A percentile compares a stretch with the other conserved stretches of the same genome.
These are phyloP conservation scores for Cercophora newfieldiana DNA, from an alignment of 495 filamentous ascomycete genomes.

Conservation along the genomic window DNA sequence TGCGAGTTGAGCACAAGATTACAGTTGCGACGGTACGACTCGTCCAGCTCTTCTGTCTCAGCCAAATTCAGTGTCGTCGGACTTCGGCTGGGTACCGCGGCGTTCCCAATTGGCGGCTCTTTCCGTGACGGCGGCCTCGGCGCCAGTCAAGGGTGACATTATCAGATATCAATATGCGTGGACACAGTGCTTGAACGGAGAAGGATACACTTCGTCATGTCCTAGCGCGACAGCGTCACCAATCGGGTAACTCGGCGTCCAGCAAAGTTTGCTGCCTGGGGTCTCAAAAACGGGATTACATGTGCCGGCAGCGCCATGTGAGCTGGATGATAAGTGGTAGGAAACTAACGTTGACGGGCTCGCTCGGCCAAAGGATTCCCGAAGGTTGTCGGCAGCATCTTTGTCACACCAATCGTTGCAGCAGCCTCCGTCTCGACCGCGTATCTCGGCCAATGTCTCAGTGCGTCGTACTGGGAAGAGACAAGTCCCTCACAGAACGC, in stretches of 20 bases:
- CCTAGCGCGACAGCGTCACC: neutral
- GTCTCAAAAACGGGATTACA: neutral
- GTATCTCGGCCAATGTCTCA: neutral
- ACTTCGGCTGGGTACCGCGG: neutral
- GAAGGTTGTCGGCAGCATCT: neutral
- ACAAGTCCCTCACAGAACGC: neutral
- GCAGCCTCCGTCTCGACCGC: neutral
- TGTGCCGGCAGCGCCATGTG: too few species aligned
- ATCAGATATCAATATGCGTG: neutral
- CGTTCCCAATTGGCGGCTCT: too few species aligned
- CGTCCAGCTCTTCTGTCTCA: neutral
- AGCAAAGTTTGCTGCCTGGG: neutral
- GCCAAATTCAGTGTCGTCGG: neutral
- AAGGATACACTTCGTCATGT: neutral
- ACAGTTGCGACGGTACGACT: neutral
- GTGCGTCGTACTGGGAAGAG: neutral
- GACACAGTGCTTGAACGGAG: neutral
- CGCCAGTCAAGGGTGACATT: too few species aligned
- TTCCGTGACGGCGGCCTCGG: too few species aligned
- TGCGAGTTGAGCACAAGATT: neutral
- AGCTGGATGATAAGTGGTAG: neutral
- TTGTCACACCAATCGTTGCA: neutral
- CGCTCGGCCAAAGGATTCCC: neutral
- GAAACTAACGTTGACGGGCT: too few species aligned
- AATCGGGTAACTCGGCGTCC: neutral